Percentiles rank a stretch among this genome's conserved stretches.
phyloP scores from a whole-genome alignment of 2,329 filamentous ascomycete species.

The Rhytidhysteron rufulum region DNA sequence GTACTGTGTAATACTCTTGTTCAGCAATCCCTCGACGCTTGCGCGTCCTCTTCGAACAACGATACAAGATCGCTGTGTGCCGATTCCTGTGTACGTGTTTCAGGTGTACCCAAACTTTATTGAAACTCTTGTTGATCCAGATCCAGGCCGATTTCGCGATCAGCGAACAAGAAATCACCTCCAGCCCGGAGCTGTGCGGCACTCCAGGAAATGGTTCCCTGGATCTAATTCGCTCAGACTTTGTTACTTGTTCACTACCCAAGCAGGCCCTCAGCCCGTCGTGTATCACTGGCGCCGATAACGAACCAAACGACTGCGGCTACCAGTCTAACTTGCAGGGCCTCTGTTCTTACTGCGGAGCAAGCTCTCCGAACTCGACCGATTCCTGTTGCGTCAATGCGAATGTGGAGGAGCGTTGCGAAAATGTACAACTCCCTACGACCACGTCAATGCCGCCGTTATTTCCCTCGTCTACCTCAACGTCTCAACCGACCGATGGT shows the following conservation, averaged over 20 bases:
- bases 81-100: conserved; percentile 69
- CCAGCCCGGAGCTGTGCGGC: conserved; percentile 69
- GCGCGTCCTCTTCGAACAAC: conserved; percentile 59
- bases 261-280: conserved; percentile 68
- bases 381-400: conserved; percentile 92
- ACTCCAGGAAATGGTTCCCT: conserved; percentile 62
- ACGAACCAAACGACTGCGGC: conserved; percentile 85
- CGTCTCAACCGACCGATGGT: conserved; percentile 41
- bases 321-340: conserved; percentile 68
- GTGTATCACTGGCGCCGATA: conserved; percentile 73
- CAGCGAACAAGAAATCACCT: conserved; percentile 80
- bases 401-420: conserved; percentile 68
- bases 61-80: conserved; percentile 78
- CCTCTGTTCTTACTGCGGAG: conserved; percentile 81
- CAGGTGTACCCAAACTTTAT: conserved; percentile 2
- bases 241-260: conserved; percentile 82
- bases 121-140: conserved; percentile 25
- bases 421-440: conserved; percentile 71
- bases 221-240: conserved; percentile 82
- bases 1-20: conserved; percentile 92
- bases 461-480: conserved; percentile 61
- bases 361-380: conserved; percentile 83
- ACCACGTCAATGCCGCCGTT: conserved; percentile 59
- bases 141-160: conserved; percentile 72
- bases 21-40: conserved; percentile 75